phyloP scores from a whole-genome alignment of 2,329 filamentous ascomycete species.

The Paracoccidioides lutzii region DNA sequence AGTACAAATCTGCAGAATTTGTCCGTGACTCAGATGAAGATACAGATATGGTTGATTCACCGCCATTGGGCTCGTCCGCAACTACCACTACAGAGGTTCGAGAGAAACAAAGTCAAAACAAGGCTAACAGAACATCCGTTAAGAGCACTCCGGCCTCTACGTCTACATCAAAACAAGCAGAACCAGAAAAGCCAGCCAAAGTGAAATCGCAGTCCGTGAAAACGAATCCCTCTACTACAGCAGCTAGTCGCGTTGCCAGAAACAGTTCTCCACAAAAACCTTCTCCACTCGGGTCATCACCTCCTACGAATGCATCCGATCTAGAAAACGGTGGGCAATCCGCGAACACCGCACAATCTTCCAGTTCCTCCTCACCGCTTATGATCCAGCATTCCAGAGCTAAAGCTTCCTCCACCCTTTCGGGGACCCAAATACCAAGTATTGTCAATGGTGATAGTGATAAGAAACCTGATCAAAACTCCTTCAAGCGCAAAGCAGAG shows the following conservation, averaged over 20 bases:
- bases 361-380: constrained; percentile 35
- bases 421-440: constrained; percentile 12
- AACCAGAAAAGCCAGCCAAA: constrained; percentile 15
- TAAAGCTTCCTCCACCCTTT: constrained; percentile 11
- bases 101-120: constrained; percentile 2
- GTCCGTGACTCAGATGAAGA: constrained; percentile 41
- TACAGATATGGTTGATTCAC: constrained; percentile 28
- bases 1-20: constrained; percentile 42
- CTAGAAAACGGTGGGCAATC: constrained; percentile 34
- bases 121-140: constrained; percentile 5
- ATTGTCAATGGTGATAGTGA: constrained; percentile 19
- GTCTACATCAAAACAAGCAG: constrained; percentile 3
- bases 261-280: constrained; percentile 47
- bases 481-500: constrained; percentile 31
- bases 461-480: constrained; percentile 20
- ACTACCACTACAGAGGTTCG: constrained; percentile 11
- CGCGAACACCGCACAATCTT: constrained; percentile 31
- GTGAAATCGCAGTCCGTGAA: constrained; percentile 17
- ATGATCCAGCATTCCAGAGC: constrained; percentile 26
- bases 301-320: constrained; percentile 49
- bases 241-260: constrained; percentile 25
- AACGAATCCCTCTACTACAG: constrained; percentile 23
- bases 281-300: constrained; percentile 48
- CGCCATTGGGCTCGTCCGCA: constrained; percentile 9
- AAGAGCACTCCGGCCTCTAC: not conserved